Conservation (phyloP, 169 alveolate genomes). For the Babesia divergens region DNA sequence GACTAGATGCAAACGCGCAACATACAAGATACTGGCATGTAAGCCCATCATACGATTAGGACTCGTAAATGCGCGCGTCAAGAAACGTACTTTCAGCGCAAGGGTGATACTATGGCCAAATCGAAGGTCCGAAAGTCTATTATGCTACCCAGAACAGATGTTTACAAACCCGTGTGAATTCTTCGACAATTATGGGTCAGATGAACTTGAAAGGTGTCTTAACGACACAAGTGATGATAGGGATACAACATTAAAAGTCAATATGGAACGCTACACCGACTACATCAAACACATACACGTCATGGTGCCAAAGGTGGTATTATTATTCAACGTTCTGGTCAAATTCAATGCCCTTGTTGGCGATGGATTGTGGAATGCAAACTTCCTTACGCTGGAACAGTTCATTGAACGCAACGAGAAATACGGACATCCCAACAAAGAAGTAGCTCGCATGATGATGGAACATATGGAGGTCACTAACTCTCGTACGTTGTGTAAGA, state of each 20-base stretch:
- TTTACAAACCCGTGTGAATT: background rate
- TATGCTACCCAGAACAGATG: slow-evolving; percentile 30
- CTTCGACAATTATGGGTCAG: slow-evolving; percentile 17
- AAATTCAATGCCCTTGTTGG: background rate
- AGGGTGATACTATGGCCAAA: slow-evolving; percentile 7
- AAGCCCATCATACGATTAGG: slow-evolving; percentile 30
- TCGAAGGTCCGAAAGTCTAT: background rate
- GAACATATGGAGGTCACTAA: background rate
- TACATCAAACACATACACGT: slow-evolving; percentile 1
- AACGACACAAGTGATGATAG: background rate
- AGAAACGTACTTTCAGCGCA: slow-evolving; percentile 37
- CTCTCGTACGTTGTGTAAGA: background rate
- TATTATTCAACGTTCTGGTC: background rate
- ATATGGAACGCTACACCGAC: background rate
- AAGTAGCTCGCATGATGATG: background rate
- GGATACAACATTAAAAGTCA: background rate
- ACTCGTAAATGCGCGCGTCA: background rate
- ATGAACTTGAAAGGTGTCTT: background rate
- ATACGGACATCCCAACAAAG: background rate
- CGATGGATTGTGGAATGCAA: background rate
- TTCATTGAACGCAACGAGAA: background rate
- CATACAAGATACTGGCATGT: slow-evolving; percentile 7
- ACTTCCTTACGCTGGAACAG: background rate
- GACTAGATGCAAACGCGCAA: background rate
- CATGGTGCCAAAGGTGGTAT: background rate